Evolutionary conservation across 768 basidiomycete genomes (phyloP).

Genomic region (Boletus patriciae): DNA sequence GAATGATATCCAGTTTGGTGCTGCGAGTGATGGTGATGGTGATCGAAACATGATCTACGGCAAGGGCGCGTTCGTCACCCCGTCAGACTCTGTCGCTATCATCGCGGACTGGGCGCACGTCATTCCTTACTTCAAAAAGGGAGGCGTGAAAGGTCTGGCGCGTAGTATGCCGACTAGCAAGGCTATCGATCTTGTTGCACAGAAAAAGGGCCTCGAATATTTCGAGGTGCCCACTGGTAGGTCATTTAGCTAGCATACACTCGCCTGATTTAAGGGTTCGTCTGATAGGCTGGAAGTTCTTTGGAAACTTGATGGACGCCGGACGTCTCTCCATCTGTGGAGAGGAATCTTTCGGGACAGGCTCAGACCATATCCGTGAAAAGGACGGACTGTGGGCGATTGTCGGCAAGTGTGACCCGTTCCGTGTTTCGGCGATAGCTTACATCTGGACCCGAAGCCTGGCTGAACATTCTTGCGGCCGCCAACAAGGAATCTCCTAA

Average conservation of each 20-base stretch:
- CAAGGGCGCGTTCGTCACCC: slow-evolving; percentile 96
- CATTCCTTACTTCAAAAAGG: slow-evolving; percentile 87
- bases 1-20: slow-evolving; percentile 86
- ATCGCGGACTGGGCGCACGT: slow-evolving; percentile 95
- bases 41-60: slow-evolving; percentile 99
- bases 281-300: slow-evolving; percentile 94
- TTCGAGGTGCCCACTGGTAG: slow-evolving; percentile 96
- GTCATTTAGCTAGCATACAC: slow-evolving; percentile 15
- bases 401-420: slow-evolving; percentile 58
- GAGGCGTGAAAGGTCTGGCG: slow-evolving; percentile 93
- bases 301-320: slow-evolving; percentile 99
- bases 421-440: slow-evolving; percentile 7
- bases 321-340: slow-evolving; percentile 97
- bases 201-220: slow-evolving; percentile 88
- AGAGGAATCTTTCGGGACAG: slow-evolving; percentile 98
- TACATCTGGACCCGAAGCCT: slow-evolving; percentile 53
- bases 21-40: slow-evolving; percentile 96
- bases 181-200: slow-evolving; percentile 93
- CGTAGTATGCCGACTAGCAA: slow-evolving; percentile 97
- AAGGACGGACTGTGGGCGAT: slow-evolving; percentile 99
- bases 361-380: slow-evolving; percentile 99
- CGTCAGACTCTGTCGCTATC: slow-evolving; percentile 96
- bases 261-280: neutral
- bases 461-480: slow-evolving; percentile 95
- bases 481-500: slow-evolving; percentile 75